Evolutionary conservation across 306 rosid species (phyloP), one percentile per base, ranked within the genome.

Genomic region (Phaseolus lunatus): DNA sequence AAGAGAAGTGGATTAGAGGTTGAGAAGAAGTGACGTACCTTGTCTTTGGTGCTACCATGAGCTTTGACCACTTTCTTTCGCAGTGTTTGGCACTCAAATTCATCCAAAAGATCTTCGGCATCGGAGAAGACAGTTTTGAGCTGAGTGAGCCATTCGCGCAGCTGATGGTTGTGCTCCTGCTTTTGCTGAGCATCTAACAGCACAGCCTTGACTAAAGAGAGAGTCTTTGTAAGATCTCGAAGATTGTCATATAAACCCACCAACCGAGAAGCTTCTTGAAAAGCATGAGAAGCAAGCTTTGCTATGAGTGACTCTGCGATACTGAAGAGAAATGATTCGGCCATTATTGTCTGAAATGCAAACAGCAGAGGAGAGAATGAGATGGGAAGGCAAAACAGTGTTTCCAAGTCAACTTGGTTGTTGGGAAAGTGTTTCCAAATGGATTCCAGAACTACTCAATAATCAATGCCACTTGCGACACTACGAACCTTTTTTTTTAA

Each of bases 261-360:
- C 5, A 37, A 68, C 23, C 4, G 65, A 70, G 14, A 24, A 10
- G 76, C 54, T 49, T 72, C 61, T n/a, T 33, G 12, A 7, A 24
- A 82, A 13, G 54, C 48, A 43, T 2, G 15, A 9, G 64, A 79
- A 50, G 62, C 70, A 15, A 62, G 33, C 75, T 80, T 59, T 1
- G 9, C 10, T 1, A 45, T 3, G 1, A 70, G 52, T 11, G 67
- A 68, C 23, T 47, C 53, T 0, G 70, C 54, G 0, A 58, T 47
- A 43, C 20, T 24, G 24, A 9, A 69, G 23, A 72, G 70, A 14
- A 78, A 73, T 26, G 20, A 53, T 78, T 26, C 65, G 3, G 37
- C 65, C 65, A 13, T 26, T 0, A 0, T 37, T 9, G 11, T 37
- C 1, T 1, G 2, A 37, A 37, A 37, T 2, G 2, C 11, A 8